phyloP scores from a whole-genome alignment of 352 stramenopile genomes.

The Phytophthora lateralis region DNA sequence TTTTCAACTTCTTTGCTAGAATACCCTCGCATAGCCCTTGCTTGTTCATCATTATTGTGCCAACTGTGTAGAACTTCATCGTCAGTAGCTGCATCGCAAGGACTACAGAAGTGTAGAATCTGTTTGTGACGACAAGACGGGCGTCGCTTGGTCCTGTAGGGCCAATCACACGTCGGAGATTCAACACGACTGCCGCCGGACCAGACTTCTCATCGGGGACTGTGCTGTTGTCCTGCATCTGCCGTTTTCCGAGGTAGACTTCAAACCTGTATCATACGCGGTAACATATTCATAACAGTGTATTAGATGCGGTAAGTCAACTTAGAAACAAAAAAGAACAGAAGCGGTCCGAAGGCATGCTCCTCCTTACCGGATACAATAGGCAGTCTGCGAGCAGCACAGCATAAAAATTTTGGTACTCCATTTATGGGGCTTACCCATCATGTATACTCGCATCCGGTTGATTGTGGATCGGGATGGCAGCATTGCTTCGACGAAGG shows the following conservation, averaged over 20 bases:
- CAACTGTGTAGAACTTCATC: slow-evolving; percentile 14
- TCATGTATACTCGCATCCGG: too few species aligned
- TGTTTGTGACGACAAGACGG: slow-evolving; percentile 2
- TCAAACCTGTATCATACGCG: slow-evolving; percentile 8
- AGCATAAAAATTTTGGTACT: too few species aligned
- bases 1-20: slow-evolving; percentile 4
- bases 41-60: slow-evolving; percentile 1
- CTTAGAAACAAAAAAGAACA: too few species aligned
- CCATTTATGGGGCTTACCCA: too few species aligned
- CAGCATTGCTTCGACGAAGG: too few species aligned
- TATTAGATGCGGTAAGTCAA: too few species aligned
- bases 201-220: slow-evolving; percentile 3
- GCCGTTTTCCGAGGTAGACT: slow-evolving; percentile 2
- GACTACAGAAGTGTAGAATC: slow-evolving; percentile 7
- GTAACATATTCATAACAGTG: too few species aligned
- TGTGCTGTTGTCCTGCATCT: background rate
- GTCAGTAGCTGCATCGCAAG: slow-evolving; percentile 12
- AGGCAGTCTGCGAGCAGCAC: too few species aligned
- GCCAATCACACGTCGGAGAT: background rate
- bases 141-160: background rate
- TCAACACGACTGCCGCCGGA: slow-evolving; percentile 1
- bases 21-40: background rate
- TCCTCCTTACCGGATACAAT: too few species aligned
- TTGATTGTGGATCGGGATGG: too few species aligned
- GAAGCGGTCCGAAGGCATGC: too few species aligned